Base-by-base conservation (phyloP, 108 stramenopile species). In the Conticribra weissflogii region DNA sequence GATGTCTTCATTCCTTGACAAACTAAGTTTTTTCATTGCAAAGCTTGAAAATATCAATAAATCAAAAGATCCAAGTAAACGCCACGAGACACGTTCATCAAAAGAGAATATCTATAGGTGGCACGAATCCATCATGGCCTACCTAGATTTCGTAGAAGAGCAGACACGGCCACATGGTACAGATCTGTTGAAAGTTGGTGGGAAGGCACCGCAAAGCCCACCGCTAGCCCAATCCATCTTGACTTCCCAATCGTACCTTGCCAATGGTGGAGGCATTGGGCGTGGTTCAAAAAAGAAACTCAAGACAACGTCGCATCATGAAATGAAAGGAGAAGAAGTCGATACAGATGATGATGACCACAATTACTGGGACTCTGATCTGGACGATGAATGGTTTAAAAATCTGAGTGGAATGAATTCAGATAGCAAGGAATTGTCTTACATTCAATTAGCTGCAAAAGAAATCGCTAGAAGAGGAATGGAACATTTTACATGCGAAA, bases 161-260 rank as follows among this genome's bases (percentile, higher is more conserved):
- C 45, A 60, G 32, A 28, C 64, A 3, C 28, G 36, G 52, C 47
- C 64, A 25, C 44, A 17, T 9, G 54, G 55, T 41, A 29, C 57
- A 31, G 60, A 17, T 61, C 52, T 71, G 17, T 64, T 48, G 31
- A 71, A 54, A 36, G 48, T 53, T 18, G 47, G 32, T 8, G 49
- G 19, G 31, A 65, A 36, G 25, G 16, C 14, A 36, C 59, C 65
- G 41, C 53, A 78, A 47, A 58, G 58, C 29, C 31, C 64, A 4
- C 32, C 77, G 23, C 59, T 54, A 29, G 69, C 70, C 7, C 56
- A 66, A 55, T 54, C 77, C 41, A 47, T 78, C 22, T 47, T 59
- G 30, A 50, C 69, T 22, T 58, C 45, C 3, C 77, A 78, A 48
- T 63, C 77, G n/a, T 78, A 78, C 46, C 19, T 71, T 54, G 64